Conservation (phyloP, 345 rosid species). For the Salix koriyanagi region DNA sequence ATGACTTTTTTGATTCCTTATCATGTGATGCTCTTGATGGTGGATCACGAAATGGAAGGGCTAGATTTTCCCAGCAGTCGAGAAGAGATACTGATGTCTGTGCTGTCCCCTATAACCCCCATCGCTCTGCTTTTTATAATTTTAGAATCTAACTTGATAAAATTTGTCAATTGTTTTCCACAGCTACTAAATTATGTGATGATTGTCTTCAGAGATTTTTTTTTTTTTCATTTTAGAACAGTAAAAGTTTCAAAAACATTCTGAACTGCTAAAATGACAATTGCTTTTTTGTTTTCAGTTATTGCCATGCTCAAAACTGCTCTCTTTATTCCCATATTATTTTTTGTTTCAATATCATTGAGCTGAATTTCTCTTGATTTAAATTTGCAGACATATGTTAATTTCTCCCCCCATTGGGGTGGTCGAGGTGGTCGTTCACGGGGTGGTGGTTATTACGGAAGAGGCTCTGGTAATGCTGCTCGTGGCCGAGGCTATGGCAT, state of each 20-base stretch:
- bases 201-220: neutral
- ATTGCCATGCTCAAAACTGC: neutral
- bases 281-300: neutral
- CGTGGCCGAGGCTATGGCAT: constrained; percentile 6
- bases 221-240: neutral
- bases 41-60: constrained; percentile 19
- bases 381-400: constrained; percentile 27
- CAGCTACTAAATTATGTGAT: neutral
- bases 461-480: constrained; percentile 14
- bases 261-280: neutral
- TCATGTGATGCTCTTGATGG: constrained; percentile 18
- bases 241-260: neutral
- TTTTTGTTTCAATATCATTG: neutral
- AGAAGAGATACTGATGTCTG: constrained; percentile 32
- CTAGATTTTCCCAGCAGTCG: constrained; percentile 21
- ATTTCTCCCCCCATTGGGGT: constrained; percentile 10
- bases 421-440: constrained; percentile 18
- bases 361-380: neutral
- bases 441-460: constrained; percentile 10
- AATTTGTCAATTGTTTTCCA: neutral
- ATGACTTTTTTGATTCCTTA: constrained; percentile 40
- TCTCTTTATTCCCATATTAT: neutral
- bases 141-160: neutral
- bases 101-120: neutral
- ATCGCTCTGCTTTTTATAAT: neutral